Evolutionary conservation across 2,329 filamentous ascomycete genomes (phyloP).

Genomic region (Colletotrichum endophyticum): DNA sequence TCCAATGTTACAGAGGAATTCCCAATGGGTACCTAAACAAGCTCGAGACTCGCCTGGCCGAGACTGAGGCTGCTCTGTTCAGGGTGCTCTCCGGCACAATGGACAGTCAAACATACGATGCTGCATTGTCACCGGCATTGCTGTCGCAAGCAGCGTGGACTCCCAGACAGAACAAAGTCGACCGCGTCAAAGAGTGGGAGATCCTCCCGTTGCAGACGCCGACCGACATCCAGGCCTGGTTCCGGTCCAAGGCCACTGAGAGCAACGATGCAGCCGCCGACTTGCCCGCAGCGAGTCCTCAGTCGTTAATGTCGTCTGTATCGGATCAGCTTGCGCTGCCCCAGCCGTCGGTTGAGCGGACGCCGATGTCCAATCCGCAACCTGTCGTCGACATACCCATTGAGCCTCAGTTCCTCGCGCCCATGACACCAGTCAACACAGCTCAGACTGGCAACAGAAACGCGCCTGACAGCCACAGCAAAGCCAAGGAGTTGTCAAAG

Average conservation of each 20-base stretch:
- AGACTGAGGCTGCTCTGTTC: conserved; percentile 33
- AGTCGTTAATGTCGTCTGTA: background rate
- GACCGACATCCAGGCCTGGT: conserved; percentile 27
- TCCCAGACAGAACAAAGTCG: conserved; percentile 27
- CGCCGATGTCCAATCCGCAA: background rate
- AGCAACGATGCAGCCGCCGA: background rate
- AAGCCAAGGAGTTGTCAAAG: conserved; percentile 7
- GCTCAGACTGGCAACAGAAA: background rate
- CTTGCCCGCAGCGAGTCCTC: background rate
- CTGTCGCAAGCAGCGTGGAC: conserved; percentile 1
- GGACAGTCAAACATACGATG: background rate
- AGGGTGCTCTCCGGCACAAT: conserved; percentile 19
- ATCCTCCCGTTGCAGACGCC: conserved; percentile 23
- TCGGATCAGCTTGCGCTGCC: background rate
- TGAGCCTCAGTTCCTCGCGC: background rate
- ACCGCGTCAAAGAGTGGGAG: conserved; percentile 33
- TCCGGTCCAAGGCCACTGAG: background rate
- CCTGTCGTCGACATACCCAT: background rate
- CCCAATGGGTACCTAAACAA: conserved; percentile 43
- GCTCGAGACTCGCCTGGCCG: conserved; percentile 39
- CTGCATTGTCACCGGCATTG: background rate
- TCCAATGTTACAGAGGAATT: conserved; percentile 28
- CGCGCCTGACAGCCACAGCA: background rate
- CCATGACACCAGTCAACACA: background rate
- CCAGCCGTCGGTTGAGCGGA: background rate